phyloP scores from a whole-genome alignment of 768 basidiomycete species.

The Podaxis carcinomalis region DNA sequence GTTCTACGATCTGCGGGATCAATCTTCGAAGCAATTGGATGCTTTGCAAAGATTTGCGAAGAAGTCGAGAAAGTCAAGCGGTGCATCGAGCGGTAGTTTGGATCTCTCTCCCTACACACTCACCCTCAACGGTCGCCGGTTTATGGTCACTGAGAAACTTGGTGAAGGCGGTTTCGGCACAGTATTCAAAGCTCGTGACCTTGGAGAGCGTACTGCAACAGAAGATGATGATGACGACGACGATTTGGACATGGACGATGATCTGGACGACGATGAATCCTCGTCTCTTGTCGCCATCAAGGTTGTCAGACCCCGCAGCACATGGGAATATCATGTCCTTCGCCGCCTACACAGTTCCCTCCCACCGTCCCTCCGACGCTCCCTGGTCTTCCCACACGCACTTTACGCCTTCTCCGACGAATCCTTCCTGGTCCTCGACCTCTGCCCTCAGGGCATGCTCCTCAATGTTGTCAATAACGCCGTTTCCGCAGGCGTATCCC shows the following conservation, averaged over 20 bases:
- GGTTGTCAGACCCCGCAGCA: slow-evolving; percentile 79
- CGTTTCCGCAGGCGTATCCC: slow-evolving; percentile 65
- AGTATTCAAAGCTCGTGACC: slow-evolving; percentile 82
- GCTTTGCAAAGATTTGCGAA: slow-evolving; percentile 69
- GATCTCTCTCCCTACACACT: slow-evolving; percentile 44
- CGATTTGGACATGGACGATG: slow-evolving; percentile 47
- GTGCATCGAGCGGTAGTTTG: slow-evolving; percentile 30
- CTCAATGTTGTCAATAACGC: slow-evolving; percentile 91
- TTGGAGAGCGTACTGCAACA: slow-evolving; percentile 35
- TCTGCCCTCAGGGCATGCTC: slow-evolving; percentile 88
- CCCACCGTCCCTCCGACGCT: slow-evolving; percentile 51
- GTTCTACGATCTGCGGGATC: slow-evolving; percentile 54
- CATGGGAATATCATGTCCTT: slow-evolving; percentile 93
- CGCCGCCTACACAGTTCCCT: slow-evolving; percentile 71
- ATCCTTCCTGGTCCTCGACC: slow-evolving; percentile 83
- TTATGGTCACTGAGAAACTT: slow-evolving; percentile 78
- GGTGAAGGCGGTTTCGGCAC: slow-evolving; percentile 97
- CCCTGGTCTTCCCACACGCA: slow-evolving; percentile 72
- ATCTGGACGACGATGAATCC: slow-evolving; percentile 52
- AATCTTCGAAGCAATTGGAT: slow-evolving; percentile 57
- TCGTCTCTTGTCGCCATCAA: slow-evolving; percentile 77
- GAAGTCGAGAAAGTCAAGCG: slow-evolving; percentile 39
- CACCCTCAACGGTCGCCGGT: slow-evolving; percentile 57
- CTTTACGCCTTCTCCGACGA: slow-evolving; percentile 88
- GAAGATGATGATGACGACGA: slow-evolving; percentile 49